Evolutionary conservation across 2,329 filamentous ascomycete species (phyloP).

Genomic region (Claviceps sp.): DNA sequence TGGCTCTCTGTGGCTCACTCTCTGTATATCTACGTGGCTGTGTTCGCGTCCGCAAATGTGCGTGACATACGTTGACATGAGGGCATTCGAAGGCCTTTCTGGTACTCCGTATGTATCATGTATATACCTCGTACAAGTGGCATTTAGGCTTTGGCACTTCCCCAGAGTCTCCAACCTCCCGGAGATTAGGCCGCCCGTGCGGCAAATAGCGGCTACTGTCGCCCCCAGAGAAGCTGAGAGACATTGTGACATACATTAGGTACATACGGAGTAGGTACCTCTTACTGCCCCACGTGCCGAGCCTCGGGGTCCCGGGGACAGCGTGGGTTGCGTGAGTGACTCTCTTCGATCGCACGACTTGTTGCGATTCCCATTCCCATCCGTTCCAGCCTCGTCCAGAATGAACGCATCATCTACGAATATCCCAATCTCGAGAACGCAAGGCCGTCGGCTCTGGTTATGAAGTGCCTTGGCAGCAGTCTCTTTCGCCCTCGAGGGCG

Average conservation of each 20-base stretch:
- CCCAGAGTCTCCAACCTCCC: neutral
- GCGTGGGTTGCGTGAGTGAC: too few relatives aligned
- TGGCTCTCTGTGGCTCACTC: neutral
- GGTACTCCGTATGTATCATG: too few relatives aligned
- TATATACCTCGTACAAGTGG: too few relatives aligned
- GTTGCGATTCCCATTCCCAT: neutral
- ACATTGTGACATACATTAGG: too few relatives aligned
- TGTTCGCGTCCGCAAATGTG: neutral
- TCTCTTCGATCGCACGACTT: neutral
- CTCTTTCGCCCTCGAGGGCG: slow-evolving; percentile 16
- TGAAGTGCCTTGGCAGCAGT: slow-evolving; percentile 19
- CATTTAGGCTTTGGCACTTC: too few relatives aligned
- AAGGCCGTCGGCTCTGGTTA: slow-evolving; percentile 14
- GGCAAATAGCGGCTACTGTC: slow-evolving; percentile 1
- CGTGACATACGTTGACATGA: too few relatives aligned
- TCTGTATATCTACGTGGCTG: neutral
- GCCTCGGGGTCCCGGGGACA: too few relatives aligned
- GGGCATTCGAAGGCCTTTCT: too few relatives aligned
- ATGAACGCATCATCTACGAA: slow-evolving; percentile 6
- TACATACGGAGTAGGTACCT: too few relatives aligned
- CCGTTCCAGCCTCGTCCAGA: neutral
- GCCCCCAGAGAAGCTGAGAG: neutral
- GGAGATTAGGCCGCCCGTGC: neutral
- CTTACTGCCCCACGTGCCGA: too few relatives aligned
- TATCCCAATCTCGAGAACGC: neutral